Evolutionary conservation across 768 basidiomycete genomes (phyloP).

Genomic region (Amanita exitialis): DNA sequence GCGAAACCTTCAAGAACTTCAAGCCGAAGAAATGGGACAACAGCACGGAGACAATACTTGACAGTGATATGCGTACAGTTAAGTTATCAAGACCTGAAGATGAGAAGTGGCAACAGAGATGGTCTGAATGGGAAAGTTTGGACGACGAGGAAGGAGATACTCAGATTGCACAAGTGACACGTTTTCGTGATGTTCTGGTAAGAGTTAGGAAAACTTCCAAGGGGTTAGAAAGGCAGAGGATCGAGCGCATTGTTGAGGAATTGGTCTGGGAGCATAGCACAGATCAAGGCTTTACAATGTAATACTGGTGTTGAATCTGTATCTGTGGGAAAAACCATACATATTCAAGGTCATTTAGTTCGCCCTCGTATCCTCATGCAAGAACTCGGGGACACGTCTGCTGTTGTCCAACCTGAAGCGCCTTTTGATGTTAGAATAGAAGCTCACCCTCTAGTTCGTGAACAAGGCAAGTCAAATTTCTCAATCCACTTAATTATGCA

Average conservation of each 20-base stretch:
- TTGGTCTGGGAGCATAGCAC: slow-evolving; percentile 45
- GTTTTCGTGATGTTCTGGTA: slow-evolving; percentile 37
- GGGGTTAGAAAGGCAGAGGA: slow-evolving; percentile 61
- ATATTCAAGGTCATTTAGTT: background rate
- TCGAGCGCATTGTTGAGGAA: slow-evolving; percentile 57
- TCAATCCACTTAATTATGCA: background rate
- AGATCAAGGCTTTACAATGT: slow-evolving; percentile 5
- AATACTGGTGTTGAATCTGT: slow-evolving; percentile 5
- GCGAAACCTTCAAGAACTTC: slow-evolving; percentile 49
- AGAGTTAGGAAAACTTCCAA: slow-evolving; percentile 46
- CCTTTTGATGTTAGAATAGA: background rate
- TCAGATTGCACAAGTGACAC: slow-evolving; percentile 28
- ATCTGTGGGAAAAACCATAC: slow-evolving; percentile 1
- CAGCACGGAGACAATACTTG: slow-evolving; percentile 29
- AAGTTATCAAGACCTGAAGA: slow-evolving; percentile 28
- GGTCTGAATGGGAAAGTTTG: slow-evolving; percentile 24
- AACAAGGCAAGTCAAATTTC: background rate
- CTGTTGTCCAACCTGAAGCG: background rate
- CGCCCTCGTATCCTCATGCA: background rate
- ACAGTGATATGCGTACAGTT: slow-evolving; percentile 26
- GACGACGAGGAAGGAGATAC: slow-evolving; percentile 22
- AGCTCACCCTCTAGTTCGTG: background rate
- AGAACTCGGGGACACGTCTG: background rate
- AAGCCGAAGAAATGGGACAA: slow-evolving; percentile 59
- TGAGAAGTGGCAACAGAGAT: slow-evolving; percentile 32